Evolutionary conservation across 495 filamentous ascomycete genomes (phyloP), one percentile per base, ranked within the genome.

Genomic region (Lepidopterella palustris): DNA sequence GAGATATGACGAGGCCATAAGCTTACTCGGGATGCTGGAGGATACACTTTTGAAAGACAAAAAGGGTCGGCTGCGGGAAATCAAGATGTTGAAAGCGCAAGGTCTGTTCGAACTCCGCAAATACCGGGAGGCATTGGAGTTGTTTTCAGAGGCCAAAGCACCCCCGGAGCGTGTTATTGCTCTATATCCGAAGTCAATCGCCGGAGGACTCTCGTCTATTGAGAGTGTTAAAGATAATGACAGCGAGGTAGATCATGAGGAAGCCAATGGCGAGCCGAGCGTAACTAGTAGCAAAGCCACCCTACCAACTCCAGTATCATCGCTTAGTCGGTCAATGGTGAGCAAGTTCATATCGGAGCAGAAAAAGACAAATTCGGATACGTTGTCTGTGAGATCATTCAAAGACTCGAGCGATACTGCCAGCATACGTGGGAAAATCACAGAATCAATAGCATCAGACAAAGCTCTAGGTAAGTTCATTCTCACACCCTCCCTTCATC

Each of bases 1-100:
- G 5, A 83, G 83, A 64, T 84, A 90, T 45, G 92, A 99, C 65
- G 93, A 99, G 71, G 95, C 93, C 1, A 88, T 97, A 55, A 96
- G 90, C 66, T 72, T 99, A 9, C 74, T 96, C 2, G 78, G 77
- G 42, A 89, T 96, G 84, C 83, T 99, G 4, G 93, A 97, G 72
- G 92, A 96, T 74, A 92, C 91, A 0, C 78, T 97, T 6, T 72
- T 99, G 8, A 82, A 84, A 50, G 85, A 96, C 61, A 99, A 97
- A 67, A 78, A 80, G 25, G 85, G 87, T 55, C 83, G 86, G 23
- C 71, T 95, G 58, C 82, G 92, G 13, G 85, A 92, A 62, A 82
- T 92, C 45, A 91, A 90, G 74, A 90, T 96, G 73, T 79, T 87
- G 58, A 97, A 99, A 67, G 93, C 93, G 0, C 87, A 96, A 69